Conservation (phyloP, 495 filamentous ascomycete genomes). For the Sphaerosporella brunnea region DNA sequence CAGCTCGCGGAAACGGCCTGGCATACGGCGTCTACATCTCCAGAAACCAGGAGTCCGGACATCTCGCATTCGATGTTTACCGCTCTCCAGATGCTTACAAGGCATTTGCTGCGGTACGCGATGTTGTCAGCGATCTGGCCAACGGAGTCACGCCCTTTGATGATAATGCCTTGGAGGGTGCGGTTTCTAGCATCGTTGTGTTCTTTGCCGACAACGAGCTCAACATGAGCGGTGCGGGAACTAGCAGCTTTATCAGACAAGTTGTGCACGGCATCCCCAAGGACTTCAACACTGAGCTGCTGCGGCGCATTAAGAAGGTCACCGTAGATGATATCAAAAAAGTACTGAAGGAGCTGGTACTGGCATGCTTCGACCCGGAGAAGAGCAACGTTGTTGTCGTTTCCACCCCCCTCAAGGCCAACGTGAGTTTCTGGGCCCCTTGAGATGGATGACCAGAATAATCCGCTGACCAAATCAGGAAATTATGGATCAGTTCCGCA, state of each 20-base stretch:
- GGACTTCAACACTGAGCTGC: conserved; percentile 57
- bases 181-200: conserved; percentile 73
- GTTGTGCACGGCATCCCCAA: conserved; percentile 61
- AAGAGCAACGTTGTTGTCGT: conserved; percentile 72
- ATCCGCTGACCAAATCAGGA: conserved; percentile 34
- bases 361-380: conserved; percentile 59
- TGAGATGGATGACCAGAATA: too few species aligned
- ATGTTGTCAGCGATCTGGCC: conserved; percentile 54
- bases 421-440: conserved; percentile 39
- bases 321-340: conserved; percentile 57
- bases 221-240: conserved; percentile 61
- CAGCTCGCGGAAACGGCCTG: conserved; percentile 75
- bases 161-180: conserved; percentile 67
- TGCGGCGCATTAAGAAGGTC: conserved; percentile 59
- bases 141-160: conserved; percentile 49
- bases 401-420: conserved; percentile 67
- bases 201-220: conserved; percentile 69
- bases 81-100: conserved; percentile 77
- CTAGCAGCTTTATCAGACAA: conserved; percentile 61
- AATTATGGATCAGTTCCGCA: conserved; percentile 51
- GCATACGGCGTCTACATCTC: conserved; percentile 72
- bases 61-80: conserved; percentile 66
- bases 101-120: conserved; percentile 59
- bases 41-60: conserved; percentile 57
- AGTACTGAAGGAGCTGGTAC: conserved; percentile 53